Evolutionary conservation across 441 rosid species (phyloP), one percentile per base, ranked within the genome.

Genomic region (Biscutella auriculata): DNA sequence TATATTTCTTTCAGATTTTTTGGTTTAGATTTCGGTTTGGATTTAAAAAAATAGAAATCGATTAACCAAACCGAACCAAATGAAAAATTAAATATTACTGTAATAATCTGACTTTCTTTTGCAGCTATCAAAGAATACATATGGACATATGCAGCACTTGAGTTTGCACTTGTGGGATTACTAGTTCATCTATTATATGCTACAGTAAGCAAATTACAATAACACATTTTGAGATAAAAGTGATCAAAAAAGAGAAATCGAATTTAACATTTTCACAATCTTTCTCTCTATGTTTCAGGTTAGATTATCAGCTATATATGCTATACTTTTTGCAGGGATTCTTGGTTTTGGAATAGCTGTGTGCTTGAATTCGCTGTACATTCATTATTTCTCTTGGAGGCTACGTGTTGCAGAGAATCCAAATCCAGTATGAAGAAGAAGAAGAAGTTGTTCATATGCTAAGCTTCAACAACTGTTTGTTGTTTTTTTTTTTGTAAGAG

Each of bases 91-190:
- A n/a, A n/a, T n/a, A n/a, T n/a, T n/a, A n/a, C n/a, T n/a, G n/a
- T n/a, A n/a, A n/a, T n/a, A n/a, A n/a, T n/a, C n/a, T n/a, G n/a
- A n/a, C n/a, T n/a, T n/a, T n/a, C n/a, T n/a, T n/a, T n/a, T n/a
- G 77, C 88, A 93, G 99, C 93, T 43, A 89, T 85, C 71, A 82
- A 73, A 81, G 93, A 89, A 75, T 89, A 82, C 57, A 76, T 83
- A 74, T 93, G 99, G 97, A 83, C 96, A 21, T 89, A 83, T n/a
- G 97, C 96, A 40, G 96, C 95, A 49, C 83, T 89, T 9, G 91
- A 93, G 75, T 93, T 93, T 58, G 95, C 88, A 8, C 84, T 85
- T 32, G 82, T 93, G 56, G 96, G 90, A 30, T 48, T 89, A 45
- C 44, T 48, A 36, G 77, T 82, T 62, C 88, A 93, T 70, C 12